Conservation (phyloP, 2,329 filamentous ascomycete species). For the Sarocladiaceae sp. region DNA sequence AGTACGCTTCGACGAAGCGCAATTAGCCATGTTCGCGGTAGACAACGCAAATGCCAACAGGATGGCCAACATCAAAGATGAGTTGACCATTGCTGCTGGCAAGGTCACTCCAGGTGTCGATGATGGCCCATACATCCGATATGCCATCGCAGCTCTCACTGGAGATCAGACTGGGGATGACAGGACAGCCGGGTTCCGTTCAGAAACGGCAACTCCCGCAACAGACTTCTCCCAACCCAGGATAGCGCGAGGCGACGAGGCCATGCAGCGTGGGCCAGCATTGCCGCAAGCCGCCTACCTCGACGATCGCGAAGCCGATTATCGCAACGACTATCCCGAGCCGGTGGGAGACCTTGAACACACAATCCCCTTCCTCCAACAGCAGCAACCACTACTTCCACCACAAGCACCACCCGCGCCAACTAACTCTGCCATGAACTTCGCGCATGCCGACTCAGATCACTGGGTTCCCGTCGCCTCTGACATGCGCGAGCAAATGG, state of each 20-base stretch:
- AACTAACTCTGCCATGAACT: slow-evolving; percentile 7
- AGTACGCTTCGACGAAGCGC: slow-evolving; percentile 34
- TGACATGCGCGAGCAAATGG: slow-evolving; percentile 28
- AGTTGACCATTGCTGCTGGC: slow-evolving; percentile 44
- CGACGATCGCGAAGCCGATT: slow-evolving; percentile 2
- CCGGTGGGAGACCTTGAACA: slow-evolving; percentile 1
- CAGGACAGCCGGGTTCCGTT: slow-evolving; percentile 43
- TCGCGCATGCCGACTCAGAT: slow-evolving; percentile 10
- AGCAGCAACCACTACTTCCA: neutral
- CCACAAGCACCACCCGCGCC: neutral
- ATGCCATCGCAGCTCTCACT: slow-evolving; percentile 84
- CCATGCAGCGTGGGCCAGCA: neutral
- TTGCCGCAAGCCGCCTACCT: slow-evolving; percentile 17
- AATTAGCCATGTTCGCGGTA: slow-evolving; percentile 33
- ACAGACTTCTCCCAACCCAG: slow-evolving; percentile 22
- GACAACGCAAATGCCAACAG: slow-evolving; percentile 25
- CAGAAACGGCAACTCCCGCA: slow-evolving; percentile 20
- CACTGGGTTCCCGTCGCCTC: slow-evolving; percentile 31
- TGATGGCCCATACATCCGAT: slow-evolving; percentile 82
- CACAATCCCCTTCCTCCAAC: neutral
- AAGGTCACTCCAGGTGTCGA: slow-evolving; percentile 73
- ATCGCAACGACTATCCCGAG: neutral
- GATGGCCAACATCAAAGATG: slow-evolving; percentile 43
- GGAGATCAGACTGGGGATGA: slow-evolving; percentile 62
- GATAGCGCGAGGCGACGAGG: slow-evolving; percentile 16